Evolutionary conservation across 139 green algal species (phyloP).

Genomic region (Choricystis sp.): DNA sequence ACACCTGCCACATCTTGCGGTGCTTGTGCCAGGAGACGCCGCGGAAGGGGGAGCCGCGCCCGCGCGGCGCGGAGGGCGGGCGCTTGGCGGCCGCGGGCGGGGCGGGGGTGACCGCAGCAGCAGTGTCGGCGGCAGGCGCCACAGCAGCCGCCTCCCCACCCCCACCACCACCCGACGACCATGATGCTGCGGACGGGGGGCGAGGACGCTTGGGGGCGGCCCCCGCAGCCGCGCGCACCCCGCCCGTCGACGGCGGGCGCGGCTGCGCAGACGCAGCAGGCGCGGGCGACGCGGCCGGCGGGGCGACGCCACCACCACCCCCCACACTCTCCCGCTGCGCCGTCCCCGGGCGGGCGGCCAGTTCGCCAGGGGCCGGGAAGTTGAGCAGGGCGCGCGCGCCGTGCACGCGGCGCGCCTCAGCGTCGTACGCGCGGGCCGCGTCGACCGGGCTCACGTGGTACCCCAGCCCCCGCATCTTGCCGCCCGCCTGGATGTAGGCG

Average conservation of each 20-base stretch:
- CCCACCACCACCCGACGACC: too few species aligned
- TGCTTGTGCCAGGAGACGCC: slow-evolving; percentile 19
- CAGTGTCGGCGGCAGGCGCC: too few species aligned
- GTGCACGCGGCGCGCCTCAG: not conserved
- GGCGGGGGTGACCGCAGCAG: too few species aligned
- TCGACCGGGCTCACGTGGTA: slow-evolving; percentile 8
- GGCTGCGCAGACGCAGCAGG: not conserved
- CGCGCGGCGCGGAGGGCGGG: too few species aligned
- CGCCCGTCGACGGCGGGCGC: not conserved
- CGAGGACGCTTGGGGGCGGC: not conserved
- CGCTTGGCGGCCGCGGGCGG: too few species aligned
- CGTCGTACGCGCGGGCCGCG: slow-evolving; percentile 10
- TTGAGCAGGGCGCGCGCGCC: not conserved
- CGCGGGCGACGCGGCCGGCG: too few species aligned
- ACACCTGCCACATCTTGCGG: slow-evolving; percentile 14
- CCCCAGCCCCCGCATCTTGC: slow-evolving; percentile 12
- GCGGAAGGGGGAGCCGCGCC: slow-evolving; percentile 5
- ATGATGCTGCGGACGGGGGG: not conserved
- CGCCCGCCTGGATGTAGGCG: slow-evolving; percentile 14
- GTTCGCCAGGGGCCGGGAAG: too few species aligned
- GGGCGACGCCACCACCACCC: not conserved
- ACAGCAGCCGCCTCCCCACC: too few species aligned
- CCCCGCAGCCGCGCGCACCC: not conserved
- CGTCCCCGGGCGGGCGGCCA: too few species aligned
- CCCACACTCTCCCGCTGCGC: not conserved